Conservation (phyloP, 2,329 filamentous ascomycete species). For the Pseudocercospora pini-densiflorae region DNA sequence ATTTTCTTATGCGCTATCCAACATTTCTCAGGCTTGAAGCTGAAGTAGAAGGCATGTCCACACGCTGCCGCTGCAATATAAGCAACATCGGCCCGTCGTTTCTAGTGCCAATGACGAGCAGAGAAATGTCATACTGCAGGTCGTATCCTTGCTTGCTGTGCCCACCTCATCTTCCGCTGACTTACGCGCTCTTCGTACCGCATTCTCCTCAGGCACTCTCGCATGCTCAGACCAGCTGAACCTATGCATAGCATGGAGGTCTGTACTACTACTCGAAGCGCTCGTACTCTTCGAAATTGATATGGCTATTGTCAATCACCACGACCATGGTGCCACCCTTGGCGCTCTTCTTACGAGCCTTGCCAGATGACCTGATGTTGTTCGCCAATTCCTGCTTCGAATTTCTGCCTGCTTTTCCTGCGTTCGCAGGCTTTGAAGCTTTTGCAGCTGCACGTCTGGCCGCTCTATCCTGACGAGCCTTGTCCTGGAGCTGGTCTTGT, state of each 20-base stretch:
- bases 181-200: background rate
- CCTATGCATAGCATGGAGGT: background rate
- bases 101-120: constrained; percentile 6
- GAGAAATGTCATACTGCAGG: constrained; percentile 8
- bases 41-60: background rate
- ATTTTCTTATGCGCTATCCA: background rate
- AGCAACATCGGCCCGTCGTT: constrained; percentile 4
- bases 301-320: constrained; percentile 16
- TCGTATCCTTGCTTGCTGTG: background rate
- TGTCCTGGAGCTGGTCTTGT: constrained; percentile 15
- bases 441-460: background rate
- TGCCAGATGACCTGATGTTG: background rate
- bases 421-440: background rate
- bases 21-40: background rate
- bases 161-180: background rate
- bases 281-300: constrained; percentile 20
- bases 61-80: background rate
- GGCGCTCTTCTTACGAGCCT: background rate
- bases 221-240: constrained; percentile 2
- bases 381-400: background rate
- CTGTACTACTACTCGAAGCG: background rate
- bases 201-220: constrained; percentile 13
- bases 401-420: constrained; percentile 1
- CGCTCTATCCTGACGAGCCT: constrained; percentile 7
- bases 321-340: constrained; percentile 1